Evolutionary conservation across 257 asterid species (phyloP).

Genomic region (Echites panduratus): DNA sequence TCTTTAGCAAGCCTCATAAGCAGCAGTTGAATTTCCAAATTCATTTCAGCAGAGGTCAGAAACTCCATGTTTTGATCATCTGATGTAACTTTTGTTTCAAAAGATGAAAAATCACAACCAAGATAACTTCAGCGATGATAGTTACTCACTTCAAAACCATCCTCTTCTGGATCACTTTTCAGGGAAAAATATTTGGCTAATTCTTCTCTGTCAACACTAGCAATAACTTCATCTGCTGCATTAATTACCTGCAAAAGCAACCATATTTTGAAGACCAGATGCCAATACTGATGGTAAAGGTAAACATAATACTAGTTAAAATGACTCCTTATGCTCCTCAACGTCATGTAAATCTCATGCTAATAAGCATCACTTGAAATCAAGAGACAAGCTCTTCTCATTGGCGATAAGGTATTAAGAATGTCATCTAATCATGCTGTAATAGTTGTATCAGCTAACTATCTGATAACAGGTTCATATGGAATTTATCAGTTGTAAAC

Average conservation of each 20-base stretch:
- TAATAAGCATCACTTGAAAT: not conserved
- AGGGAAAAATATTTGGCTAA: conserved; percentile 58
- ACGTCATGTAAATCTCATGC: not conserved
- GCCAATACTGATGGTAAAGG: conserved; percentile 1
- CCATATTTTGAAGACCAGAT: conserved; percentile 7
- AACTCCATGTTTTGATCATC: not conserved
- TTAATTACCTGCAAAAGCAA: conserved; percentile 49
- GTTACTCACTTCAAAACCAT: conserved; percentile 75
- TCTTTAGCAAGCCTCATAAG: conserved; percentile 1
- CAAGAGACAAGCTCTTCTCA: not conserved
- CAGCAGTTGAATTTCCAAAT: not conserved
- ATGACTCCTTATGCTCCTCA: conserved; percentile 1
- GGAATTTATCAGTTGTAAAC: not conserved
- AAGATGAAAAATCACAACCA: not conserved
- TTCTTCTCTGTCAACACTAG: conserved; percentile 68
- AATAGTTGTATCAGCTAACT: not conserved
- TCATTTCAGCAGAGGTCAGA: not conserved
- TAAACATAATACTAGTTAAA: not conserved
- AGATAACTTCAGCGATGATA: conserved; percentile 1
- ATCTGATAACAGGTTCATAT: not conserved
- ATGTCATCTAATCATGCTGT: not conserved
- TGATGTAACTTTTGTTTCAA: not conserved
- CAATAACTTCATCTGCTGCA: conserved; percentile 72
- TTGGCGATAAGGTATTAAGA: not conserved
- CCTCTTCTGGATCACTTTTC: conserved; percentile 83